Base-by-base conservation (phyloP, 164 flowering plant species). In the Sextonia rubra region DNA sequence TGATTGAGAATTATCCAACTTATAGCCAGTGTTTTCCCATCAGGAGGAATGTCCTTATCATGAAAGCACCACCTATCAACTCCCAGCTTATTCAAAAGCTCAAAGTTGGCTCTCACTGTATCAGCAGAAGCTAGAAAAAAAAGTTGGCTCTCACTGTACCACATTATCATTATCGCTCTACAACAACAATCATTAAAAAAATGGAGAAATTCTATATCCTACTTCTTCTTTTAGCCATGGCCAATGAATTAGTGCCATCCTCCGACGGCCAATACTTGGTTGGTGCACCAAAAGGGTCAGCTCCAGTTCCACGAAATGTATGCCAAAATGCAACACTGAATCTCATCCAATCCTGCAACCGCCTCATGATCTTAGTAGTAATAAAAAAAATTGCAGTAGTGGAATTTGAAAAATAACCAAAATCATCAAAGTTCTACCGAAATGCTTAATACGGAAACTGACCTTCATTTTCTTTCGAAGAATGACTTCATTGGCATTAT, bases 321-420 rank as follows among this genome's bases (percentile, higher is more conserved):
- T 95, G 99, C 99, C 99, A 95, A 84, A 93, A 95, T 18, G 99
- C 99, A 81, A 95, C 88, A 79, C 98, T 95, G 73, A 95, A 95
- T 83, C 98, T 87, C 84, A 91, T 11, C 99, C 99, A 95, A 71
- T 93, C 99, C 97, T 95, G 72, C 20, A 6, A 14, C 2, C 44
- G 74, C 67, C 24, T 32, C 32, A 30, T 3, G 29, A 24, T 6
- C 69, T 49, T 47, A 26, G 69, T n/a, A 82, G 71, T 37, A 15
- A 56, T 61, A 2, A 60, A 18, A 55, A n/a, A 60, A 18, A 6
- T 55, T 20, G 17, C 58, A 47, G 29, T 70, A 30, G 18, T 18
- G 14, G 56, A 69, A 30, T 25, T 27, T 27, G 30, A 27, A 27
- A 2, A 27, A 27, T 27, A 27, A 27, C 30, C 30, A 27, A 22